phyloP scores from a whole-genome alignment of 2,329 filamentous ascomycete genomes.

The Verticillium alfalfae region DNA sequence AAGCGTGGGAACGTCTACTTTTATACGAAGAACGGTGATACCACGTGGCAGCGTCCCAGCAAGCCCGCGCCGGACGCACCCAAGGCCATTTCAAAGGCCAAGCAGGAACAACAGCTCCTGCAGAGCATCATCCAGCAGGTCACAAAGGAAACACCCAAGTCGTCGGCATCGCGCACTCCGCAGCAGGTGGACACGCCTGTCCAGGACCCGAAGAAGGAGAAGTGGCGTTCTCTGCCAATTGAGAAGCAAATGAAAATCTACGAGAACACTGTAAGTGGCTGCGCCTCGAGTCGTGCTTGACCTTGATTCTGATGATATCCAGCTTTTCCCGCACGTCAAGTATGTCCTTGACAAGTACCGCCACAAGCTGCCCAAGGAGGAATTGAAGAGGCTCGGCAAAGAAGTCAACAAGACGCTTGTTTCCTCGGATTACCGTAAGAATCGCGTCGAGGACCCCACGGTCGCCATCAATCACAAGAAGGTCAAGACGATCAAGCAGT shows the following conservation, averaged over 20 bases:
- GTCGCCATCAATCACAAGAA: constrained; percentile 67
- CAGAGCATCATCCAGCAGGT: constrained; percentile 84
- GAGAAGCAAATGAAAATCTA: constrained; percentile 96
- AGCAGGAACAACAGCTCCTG: constrained; percentile 64
- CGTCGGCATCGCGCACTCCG: constrained; percentile 57
- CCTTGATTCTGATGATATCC: neutral
- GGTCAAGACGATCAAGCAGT: constrained; percentile 60
- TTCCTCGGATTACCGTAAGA: constrained; percentile 84
- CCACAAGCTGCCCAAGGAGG: constrained; percentile 78
- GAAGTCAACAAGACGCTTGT: constrained; percentile 83
- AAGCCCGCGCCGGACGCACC: constrained; percentile 59
- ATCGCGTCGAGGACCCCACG: constrained; percentile 77
- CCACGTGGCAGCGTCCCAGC: constrained; percentile 77
- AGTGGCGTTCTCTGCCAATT: constrained; percentile 62
- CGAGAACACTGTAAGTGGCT: constrained; percentile 73
- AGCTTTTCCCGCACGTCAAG: constrained; percentile 83
- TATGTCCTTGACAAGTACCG: constrained; percentile 83
- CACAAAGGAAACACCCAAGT: constrained; percentile 60
- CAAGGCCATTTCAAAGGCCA: constrained; percentile 59
- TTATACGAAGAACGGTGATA: constrained; percentile 71
- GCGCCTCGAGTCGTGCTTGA: too few relatives aligned
- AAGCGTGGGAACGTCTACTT: constrained; percentile 73
- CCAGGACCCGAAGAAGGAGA: constrained; percentile 59
- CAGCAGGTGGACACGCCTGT: constrained; percentile 50
- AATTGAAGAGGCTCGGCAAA: constrained; percentile 57